phyloP scores from a whole-genome alignment of 2,329 filamentous ascomycete species.

The Aspergillus latus region DNA sequence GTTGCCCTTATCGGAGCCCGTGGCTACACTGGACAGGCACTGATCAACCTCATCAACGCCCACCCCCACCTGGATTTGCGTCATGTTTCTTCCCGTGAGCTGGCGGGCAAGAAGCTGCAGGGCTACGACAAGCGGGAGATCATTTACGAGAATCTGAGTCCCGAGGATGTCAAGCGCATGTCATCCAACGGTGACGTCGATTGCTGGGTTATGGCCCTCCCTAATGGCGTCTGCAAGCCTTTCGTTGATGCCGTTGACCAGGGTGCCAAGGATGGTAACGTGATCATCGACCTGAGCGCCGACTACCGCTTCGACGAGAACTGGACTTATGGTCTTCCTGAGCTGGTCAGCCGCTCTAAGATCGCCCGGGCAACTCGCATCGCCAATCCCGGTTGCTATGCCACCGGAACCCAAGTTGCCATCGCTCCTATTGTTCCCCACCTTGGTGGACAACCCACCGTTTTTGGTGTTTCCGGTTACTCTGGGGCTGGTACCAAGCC shows the following conservation, averaged over 20 bases:
- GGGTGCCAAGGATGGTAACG: slow-evolving; percentile 64
- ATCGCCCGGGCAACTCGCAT: slow-evolving; percentile 81
- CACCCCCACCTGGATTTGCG: slow-evolving; percentile 88
- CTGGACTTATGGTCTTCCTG: slow-evolving; percentile 90
- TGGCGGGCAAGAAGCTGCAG: slow-evolving; percentile 80
- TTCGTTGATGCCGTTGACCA: slow-evolving; percentile 86
- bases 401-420: slow-evolving; percentile 86
- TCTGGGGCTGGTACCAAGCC: slow-evolving; percentile 94
- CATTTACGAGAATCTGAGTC: slow-evolving; percentile 83
- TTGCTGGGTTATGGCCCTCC: slow-evolving; percentile 96
- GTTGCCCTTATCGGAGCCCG: slow-evolving; percentile 87
- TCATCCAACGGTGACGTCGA: slow-evolving; percentile 82
- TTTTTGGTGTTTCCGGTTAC: slow-evolving; percentile 92
- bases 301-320: slow-evolving; percentile 85
- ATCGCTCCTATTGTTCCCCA: slow-evolving; percentile 79
- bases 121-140: slow-evolving; percentile 91
- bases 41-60: slow-evolving; percentile 81
- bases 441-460: slow-evolving; percentile 73
- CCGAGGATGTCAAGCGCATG: slow-evolving; percentile 83
- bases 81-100: slow-evolving; percentile 90
- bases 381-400: slow-evolving; percentile 91
- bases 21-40: slow-evolving; percentile 89
- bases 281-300: slow-evolving; percentile 93
- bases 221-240: slow-evolving; percentile 91
- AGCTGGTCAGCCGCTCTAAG: slow-evolving; percentile 72